A percentile compares a stretch with the other conserved stretches of the same genome.
Conservation (phyloP, 2,329 filamentous ascomycete genomes). For the Pezicula radicicola region DNA sequence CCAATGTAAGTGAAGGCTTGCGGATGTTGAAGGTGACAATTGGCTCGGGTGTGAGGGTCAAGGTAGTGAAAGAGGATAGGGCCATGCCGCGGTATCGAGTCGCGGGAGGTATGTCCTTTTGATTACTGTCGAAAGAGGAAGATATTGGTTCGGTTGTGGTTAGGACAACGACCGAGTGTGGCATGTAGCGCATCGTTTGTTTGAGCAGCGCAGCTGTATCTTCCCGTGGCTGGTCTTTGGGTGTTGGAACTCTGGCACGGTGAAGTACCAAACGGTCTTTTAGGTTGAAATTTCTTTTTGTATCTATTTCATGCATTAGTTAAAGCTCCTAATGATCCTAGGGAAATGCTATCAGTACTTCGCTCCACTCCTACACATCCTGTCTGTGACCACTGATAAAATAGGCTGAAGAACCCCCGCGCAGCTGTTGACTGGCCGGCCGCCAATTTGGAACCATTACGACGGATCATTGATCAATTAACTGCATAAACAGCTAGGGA, state of each 20-base stretch:
- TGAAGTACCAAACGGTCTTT: not conserved
- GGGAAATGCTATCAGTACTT: not conserved
- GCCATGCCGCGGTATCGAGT: conserved; percentile 22
- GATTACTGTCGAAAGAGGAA: not conserved
- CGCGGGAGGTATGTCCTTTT: not conserved
- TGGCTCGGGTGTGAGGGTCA: conserved; percentile 24
- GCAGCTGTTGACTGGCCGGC: conserved; percentile 7
- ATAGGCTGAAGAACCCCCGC: conserved; percentile 18
- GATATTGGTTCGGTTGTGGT: conserved; percentile 12
- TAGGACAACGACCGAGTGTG: conserved; percentile 25
- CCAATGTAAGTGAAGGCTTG: conserved; percentile 23
- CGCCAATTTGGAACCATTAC: conserved; percentile 12
- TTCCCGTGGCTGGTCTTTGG: conserved; percentile 2
- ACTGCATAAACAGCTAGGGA: not conserved
- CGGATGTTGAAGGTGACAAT: conserved; percentile 30
- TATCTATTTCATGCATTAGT: not conserved
- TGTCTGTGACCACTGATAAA: conserved; percentile 15
- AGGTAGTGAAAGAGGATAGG: conserved; percentile 29
- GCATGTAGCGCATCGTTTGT: conserved; percentile 24
- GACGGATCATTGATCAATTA: conserved; percentile 13
- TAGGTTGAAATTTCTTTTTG: not conserved
- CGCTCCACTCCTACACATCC: conserved; percentile 1
- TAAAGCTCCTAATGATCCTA: not conserved
- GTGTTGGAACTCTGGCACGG: not conserved
- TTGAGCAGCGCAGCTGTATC: conserved; percentile 16